Evolutionary conservation across 129 eudicot species (phyloP), one percentile per base, ranked within the genome.

Genomic region (Tanacetum coccineum): DNA sequence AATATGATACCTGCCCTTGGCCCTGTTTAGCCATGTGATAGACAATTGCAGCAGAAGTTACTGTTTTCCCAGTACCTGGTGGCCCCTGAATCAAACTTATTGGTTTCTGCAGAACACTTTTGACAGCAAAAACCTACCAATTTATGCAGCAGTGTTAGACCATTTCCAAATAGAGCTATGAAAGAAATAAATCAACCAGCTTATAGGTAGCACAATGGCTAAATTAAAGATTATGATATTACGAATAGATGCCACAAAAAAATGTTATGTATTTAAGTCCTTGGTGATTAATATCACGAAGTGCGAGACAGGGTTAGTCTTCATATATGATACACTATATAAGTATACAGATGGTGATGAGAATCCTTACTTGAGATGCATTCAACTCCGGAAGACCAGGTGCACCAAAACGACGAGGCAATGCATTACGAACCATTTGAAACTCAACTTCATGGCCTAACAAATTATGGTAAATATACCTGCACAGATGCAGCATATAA

Each of bases 21-120:
- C 95, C 95, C 80, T 91, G 97, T 59, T 91, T 91, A 17, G 97
- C 97, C 97, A 91, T 91, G 74, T 91, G 97, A 83, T 91, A 91
- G 28, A 91, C 97, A 74, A 91, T 91, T 36, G 97, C 97, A 19
- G 97, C 97, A 62, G 97, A 91, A 52, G 97, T 87, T 66, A 91
- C 97, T 44, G 97, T 91, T 76, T 91, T 91, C 55, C 97, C 97
- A 47, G 97, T 91, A 32, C 97, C 97, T 22, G 97, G 97, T 59
- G 97, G 97, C 11, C 97, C 97, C 76, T 91, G 97, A 72, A 91
- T 91, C 71, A 91, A 77, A 78, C 96, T 91, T 68, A 91, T 85
- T 56, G 97, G 97, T 82, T 87, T 91, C 81, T 91, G 97, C 49
- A 91, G 93, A 52, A 91, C 97, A 75, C 96, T 87, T 76, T 91